Base-by-base conservation (phyloP, 352 stramenopile genomes). In the Globisporangium echinulatum region DNA sequence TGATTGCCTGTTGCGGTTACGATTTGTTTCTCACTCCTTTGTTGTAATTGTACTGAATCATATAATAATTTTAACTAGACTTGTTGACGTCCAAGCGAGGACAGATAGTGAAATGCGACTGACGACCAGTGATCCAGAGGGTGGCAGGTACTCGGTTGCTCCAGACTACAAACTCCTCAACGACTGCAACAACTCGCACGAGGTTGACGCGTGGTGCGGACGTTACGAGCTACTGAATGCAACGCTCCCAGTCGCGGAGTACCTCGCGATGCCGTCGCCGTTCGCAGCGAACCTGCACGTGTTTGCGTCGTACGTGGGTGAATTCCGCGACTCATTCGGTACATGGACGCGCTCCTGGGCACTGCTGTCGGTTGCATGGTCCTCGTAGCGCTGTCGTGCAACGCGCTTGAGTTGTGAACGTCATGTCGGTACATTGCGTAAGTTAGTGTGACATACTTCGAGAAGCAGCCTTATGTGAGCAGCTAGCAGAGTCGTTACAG, bases 281-380 rank as follows among this genome's bases (percentile, higher is more conserved):
- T 46, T 46, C 14, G 40, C 40, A 11, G 10, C 40, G 7, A 46
- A 46, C 40, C 40, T 11, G 40, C 40, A 46, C 40, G 14, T 46
- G 40, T 46, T 46, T 46, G 40, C 40, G n/a, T n/a, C n/a, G n/a
- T 57, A 49, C 52, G 38, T 44, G 52, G 8, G 19, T 19, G 52
- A 57, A 14, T 57, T 38, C 39, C 39, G n/a, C 44, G 19, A 5
- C 52, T 38, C 38, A 49, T 49, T 38, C 2, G 33, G 14, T 57
- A 57, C 52, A 39, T n/a, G 17, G 39, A 57, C 52, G 38, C 49
- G 15, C 40, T 57, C 15, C 52, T 57, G 1, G 39, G 52, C 13
- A 54, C 17, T 13, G 13, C 36, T 19, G 3, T 54, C 8, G 50
- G 50, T 3, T 54, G 50, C 33, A 40, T 54, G 33, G 2, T 54